Base-by-base conservation (phyloP, 164 flowering plant genomes). In the Aristolochia contorta region DNA sequence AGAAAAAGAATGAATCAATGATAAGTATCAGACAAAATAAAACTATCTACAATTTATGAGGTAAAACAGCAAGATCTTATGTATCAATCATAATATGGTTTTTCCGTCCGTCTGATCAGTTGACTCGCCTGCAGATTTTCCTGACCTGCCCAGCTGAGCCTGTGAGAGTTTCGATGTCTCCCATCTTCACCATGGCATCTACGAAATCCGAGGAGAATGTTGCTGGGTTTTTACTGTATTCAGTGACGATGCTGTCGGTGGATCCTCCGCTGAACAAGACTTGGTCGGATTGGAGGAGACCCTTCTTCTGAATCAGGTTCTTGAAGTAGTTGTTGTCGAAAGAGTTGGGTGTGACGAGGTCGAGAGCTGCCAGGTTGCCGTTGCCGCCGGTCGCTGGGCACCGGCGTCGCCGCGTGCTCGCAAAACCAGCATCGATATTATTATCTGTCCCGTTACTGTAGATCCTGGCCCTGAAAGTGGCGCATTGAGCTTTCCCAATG, bases 261-360 rank as follows among this genome's bases (percentile, higher is more conserved):
- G 69, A 60, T 51, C 54, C 64, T 14, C 60, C 64, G 48, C 21
- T 60, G 56, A 66, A 66, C 23, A 66, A 55, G 13, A 30, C 69
- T n/a, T 66, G 60, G 54, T 66, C 69, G 10, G 64, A n/a, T 9
- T 30, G 12, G 22, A 66, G 64, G 21, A 66, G 64, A 16, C 69
- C 69, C 48, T 66, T 60, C 33, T 22, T 45, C 32, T 54, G 27
- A 2, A 66, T 25, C 24, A 83, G 60, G 50, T 75, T 79, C 65
- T 76, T 77, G 77, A 62, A 83, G 72, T 77, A 82, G 61, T 74
- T 75, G 64, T 70, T 75, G 60, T 77, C 85, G 54, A 78, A 78
- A 1, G 71, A 48, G 47, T 53, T 72, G 13, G 82, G 79, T 16
- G 81, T 78, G 59, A 77, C 77, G 61, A 78, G 50, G 65, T 82